These are phyloP conservation scores for Citrullus amarus DNA, from an alignment of 306 rosid genomes.

Conservation along the genomic window DNA sequence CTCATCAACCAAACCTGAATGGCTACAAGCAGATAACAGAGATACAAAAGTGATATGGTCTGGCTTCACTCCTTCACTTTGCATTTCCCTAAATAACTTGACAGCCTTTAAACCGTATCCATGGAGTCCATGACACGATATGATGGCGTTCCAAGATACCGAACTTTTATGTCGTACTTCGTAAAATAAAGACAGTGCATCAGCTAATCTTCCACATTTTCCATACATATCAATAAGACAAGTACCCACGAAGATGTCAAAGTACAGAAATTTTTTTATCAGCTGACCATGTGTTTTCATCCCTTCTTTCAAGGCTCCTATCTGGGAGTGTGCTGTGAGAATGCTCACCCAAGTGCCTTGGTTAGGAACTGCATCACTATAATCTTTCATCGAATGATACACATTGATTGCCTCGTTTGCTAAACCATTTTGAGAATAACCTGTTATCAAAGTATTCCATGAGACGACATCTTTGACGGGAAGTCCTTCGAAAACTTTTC, in stretches of 20 bases:
- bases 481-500: slow-evolving; percentile 25
- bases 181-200: slow-evolving; percentile 30
- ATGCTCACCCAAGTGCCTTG: slow-evolving; percentile 42
- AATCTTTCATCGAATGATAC: slow-evolving; percentile 23
- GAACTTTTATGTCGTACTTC: slow-evolving; percentile 20
- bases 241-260: slow-evolving; percentile 33
- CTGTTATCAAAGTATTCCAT: slow-evolving; percentile 39
- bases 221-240: slow-evolving; percentile 44
- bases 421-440: slow-evolving; percentile 41
- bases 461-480: slow-evolving; percentile 27
- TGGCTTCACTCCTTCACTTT: slow-evolving; percentile 21
- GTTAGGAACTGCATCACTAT: slow-evolving; percentile 21
- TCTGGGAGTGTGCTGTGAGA: slow-evolving; percentile 29
- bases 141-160: slow-evolving; percentile 37
- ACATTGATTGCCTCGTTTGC: slow-evolving; percentile 35
- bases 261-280: slow-evolving; percentile 24
- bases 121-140: slow-evolving; percentile 38
- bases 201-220: slow-evolving; percentile 40
- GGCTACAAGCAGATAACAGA: slow-evolving; percentile 38
- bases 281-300: slow-evolving; percentile 36
- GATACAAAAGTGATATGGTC: slow-evolving; percentile 34
- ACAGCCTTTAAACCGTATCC: slow-evolving; percentile 30
- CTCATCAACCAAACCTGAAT: slow-evolving; percentile 34
- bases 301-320: slow-evolving; percentile 38
- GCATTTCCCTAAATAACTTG: slow-evolving; percentile 30